These are phyloP conservation scores for Podila minutissima DNA, from an alignment of 192 early-diverging fungal species.

Conservation along the genomic window DNA sequence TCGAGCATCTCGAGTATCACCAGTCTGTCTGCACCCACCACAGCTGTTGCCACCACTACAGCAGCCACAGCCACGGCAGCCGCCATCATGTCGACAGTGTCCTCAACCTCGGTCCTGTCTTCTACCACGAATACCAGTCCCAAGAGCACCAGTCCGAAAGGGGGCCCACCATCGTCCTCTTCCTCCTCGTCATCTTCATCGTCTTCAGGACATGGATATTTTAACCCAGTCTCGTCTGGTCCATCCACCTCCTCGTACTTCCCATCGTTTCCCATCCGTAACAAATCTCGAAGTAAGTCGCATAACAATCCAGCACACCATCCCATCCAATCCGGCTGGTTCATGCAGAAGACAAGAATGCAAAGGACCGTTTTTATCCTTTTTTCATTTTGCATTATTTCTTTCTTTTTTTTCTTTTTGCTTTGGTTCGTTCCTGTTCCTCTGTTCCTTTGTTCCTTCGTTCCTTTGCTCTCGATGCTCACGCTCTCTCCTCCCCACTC, in stretches of 20 bases:
- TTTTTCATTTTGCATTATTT: background rate
- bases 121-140: background rate
- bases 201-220: background rate
- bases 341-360: no score
- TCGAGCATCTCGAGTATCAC: background rate
- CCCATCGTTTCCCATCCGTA: constrained; percentile 1
- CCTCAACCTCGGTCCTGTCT: background rate
- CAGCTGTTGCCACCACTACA: background rate
- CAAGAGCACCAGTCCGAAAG: background rate
- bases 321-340: no score
- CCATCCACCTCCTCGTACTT: background rate
- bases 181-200: background rate
- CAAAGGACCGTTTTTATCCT: background rate
- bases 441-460: background rate
- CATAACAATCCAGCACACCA: background rate
- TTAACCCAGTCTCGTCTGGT: background rate
- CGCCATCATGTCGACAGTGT: background rate
- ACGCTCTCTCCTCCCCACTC: background rate
- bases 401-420: background rate
- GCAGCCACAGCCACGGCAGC: background rate
- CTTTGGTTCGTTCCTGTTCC: no score
- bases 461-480: background rate
- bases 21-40: background rate
- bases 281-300: background rate
- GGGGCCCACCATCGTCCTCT: background rate